Conservation (phyloP, 495 filamentous ascomycete genomes). For the Aspergillus diversus region DNA sequence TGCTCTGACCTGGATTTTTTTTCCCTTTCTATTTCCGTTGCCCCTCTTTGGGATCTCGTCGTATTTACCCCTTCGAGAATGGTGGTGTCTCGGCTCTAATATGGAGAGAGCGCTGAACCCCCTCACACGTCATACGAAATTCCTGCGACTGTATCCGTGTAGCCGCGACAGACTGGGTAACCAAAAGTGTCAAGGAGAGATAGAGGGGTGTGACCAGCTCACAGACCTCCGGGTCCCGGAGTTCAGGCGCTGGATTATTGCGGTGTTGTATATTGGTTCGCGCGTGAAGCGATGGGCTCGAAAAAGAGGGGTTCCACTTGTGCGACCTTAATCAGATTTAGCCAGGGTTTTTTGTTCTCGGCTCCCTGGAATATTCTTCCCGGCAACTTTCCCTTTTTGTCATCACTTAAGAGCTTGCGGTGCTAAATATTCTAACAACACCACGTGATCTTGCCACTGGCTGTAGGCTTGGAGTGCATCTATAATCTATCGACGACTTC, state of each 20-base stretch:
- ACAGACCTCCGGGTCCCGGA: background rate
- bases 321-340: conserved; percentile 12
- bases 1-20: background rate
- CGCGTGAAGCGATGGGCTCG: background rate
- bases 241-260: no score
- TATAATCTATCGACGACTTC: background rate
- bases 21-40: background rate
- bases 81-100: background rate
- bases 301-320: conserved; percentile 2
- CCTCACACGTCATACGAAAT: background rate
- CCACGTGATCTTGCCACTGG: conserved; percentile 6
- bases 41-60: background rate
- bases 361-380: conserved; percentile 1
- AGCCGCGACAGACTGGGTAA: background rate
- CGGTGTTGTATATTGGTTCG: background rate
- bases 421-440: background rate
- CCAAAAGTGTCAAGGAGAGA: background rate
- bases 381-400: conserved; percentile 13
- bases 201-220: background rate
- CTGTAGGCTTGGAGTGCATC: background rate
- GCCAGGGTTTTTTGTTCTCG: conserved; percentile 1
- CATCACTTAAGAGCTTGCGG: background rate
- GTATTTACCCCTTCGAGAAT: conserved; percentile 1
- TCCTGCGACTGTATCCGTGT: conserved; percentile 1
- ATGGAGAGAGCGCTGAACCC: background rate